Percentiles rank a stretch among this genome's conserved stretches.
phyloP scores from a whole-genome alignment of 2,329 filamentous ascomycete species.

The Gyromitra esculenta region DNA sequence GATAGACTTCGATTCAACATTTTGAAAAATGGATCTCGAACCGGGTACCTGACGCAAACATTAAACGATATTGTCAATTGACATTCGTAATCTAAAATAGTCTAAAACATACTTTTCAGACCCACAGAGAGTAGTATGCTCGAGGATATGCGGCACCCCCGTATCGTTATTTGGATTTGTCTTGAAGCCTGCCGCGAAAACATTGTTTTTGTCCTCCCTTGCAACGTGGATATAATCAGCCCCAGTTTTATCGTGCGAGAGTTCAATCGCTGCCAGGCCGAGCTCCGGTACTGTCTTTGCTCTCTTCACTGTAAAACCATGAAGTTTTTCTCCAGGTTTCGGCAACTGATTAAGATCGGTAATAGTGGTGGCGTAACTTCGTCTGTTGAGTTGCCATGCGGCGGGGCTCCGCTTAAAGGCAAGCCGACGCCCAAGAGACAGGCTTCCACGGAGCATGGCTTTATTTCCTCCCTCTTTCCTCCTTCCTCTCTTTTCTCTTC shows the following conservation, averaged over 20 bases:
- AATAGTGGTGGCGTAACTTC: slow-evolving; percentile 65
- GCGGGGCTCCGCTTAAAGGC: slow-evolving; percentile 13
- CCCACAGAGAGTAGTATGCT: slow-evolving; percentile 96
- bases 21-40: slow-evolving; percentile 99
- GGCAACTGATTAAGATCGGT: slow-evolving; percentile 81
- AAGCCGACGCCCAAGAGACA: slow-evolving; percentile 34
- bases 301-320: slow-evolving; percentile 90
- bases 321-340: slow-evolving; percentile 81
- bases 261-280: slow-evolving; percentile 86
- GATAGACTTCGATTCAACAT: slow-evolving; percentile 98
- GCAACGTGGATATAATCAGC: slow-evolving; percentile 96
- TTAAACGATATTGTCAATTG: slow-evolving; percentile 10
- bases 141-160: slow-evolving; percentile 93
- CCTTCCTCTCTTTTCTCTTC: neutral
- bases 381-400: slow-evolving; percentile 13
- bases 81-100: neutral
- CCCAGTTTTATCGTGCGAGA: slow-evolving; percentile 93
- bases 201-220: slow-evolving; percentile 96
- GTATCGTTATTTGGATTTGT: slow-evolving; percentile 97
- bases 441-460: slow-evolving; percentile 50
- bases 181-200: slow-evolving; percentile 99
- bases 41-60: slow-evolving; percentile 76
- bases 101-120: slow-evolving; percentile 77
- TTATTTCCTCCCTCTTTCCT: neutral
- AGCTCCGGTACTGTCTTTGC: slow-evolving; percentile 94